A percentile compares a stretch with the other conserved stretches of the same genome.
Evolutionary conservation across 768 basidiomycete species (phyloP).

Genomic region (Hydnum rufescens): DNA sequence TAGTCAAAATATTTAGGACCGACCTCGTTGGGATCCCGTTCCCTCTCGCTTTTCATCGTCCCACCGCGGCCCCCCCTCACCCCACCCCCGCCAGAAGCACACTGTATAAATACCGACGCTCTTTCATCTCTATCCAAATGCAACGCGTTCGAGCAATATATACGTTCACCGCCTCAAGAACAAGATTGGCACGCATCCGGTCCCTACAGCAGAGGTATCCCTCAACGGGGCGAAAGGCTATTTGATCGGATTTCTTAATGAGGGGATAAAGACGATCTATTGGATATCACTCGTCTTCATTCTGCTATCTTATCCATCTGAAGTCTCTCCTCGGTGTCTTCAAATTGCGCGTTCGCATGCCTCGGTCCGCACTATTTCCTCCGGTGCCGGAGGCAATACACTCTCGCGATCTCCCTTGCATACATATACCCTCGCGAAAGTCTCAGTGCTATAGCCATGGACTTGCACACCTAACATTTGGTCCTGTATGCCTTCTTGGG

Average conservation of each 20-base stretch:
- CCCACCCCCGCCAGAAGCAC: conserved; percentile 9
- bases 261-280: conserved; percentile 53
- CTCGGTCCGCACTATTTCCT: conserved; percentile 29
- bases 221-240: conserved; percentile 39
- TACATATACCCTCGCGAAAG: conserved; percentile 39
- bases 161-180: conserved; percentile 55
- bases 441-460: conserved; percentile 46
- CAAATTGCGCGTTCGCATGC: conserved; percentile 48
- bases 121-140: not conserved
- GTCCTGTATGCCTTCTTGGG: conserved; percentile 37
- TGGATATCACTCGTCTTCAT: conserved; percentile 61
- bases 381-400: conserved; percentile 25
- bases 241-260: conserved; percentile 35
- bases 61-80: conserved; percentile 25
- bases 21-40: conserved; percentile 30
- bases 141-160: conserved; percentile 28
- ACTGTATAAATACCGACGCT: not conserved
- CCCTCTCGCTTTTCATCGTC: conserved; percentile 55
- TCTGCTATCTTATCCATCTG: conserved; percentile 38
- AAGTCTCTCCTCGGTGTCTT: conserved; percentile 38
- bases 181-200: conserved; percentile 52
- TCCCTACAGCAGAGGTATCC: conserved; percentile 60
- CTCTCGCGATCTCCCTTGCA: conserved; percentile 40
- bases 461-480: conserved; percentile 41
- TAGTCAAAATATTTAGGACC: not conserved